phyloP scores from a whole-genome alignment of 2,329 filamentous ascomycete species.

The Fusarium scirpi region DNA sequence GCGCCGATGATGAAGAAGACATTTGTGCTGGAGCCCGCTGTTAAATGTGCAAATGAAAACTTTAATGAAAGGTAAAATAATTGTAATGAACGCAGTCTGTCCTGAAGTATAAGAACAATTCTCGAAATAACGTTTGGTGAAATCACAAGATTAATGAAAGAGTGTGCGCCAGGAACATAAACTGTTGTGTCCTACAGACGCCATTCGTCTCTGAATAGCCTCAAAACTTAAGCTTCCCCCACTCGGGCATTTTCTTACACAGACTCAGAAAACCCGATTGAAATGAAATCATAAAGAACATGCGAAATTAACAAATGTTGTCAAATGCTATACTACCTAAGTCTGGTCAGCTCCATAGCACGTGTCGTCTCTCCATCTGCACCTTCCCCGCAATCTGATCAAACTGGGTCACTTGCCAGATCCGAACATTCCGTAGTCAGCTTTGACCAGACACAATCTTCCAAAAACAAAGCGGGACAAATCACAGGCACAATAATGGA shows the following conservation, averaged over 20 bases:
- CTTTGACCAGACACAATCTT: conserved; percentile 9
- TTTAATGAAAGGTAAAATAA: neutral
- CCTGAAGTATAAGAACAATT: neutral
- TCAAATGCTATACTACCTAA: conserved; percentile 2
- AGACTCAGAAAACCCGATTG: neutral
- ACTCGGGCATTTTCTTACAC: neutral
- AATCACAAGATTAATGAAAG: neutral
- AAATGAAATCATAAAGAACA: neutral
- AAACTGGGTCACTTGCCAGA: conserved; percentile 8
- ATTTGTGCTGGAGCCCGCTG: neutral
- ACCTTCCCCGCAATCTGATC: conserved; percentile 34
- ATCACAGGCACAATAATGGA: neutral
- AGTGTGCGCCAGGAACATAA: too few relatives aligned
- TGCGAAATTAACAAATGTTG: conserved; percentile 14
- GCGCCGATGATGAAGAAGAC: neutral
- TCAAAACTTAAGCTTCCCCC: neutral
- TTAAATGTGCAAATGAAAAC: neutral
- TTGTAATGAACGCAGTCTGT: neutral
- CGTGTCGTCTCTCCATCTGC: conserved; percentile 9
- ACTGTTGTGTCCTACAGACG: neutral
- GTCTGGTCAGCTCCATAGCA: conserved; percentile 9
- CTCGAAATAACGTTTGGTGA: neutral
- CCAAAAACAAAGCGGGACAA: neutral
- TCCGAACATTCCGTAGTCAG: conserved; percentile 22
- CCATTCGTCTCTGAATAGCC: neutral